Conservation (phyloP, 257 asterid genomes). For the Linderniella brevidens region DNA sequence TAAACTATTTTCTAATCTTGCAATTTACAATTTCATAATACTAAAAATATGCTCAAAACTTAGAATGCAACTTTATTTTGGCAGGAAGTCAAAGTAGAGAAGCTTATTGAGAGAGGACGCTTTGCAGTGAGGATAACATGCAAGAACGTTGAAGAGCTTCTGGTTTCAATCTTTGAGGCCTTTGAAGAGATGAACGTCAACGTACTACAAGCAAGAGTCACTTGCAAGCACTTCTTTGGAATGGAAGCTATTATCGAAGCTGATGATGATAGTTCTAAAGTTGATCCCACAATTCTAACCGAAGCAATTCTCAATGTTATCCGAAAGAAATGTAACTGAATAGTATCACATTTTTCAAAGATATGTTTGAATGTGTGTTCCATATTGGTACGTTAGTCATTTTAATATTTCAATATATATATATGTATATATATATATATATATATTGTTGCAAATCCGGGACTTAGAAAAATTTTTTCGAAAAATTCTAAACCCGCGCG, state of each 20-base stretch:
- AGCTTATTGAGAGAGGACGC: slow-evolving; percentile 18
- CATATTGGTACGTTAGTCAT: too few relatives aligned
- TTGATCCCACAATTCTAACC: slow-evolving; percentile 22
- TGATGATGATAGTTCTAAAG: not conserved
- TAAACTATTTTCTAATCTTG: slow-evolving; percentile 7
- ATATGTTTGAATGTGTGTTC: too few relatives aligned
- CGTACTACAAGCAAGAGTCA: slow-evolving; percentile 29
- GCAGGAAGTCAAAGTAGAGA: slow-evolving; percentile 67
- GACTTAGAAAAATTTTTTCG: too few relatives aligned
- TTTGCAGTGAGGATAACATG: slow-evolving; percentile 30
- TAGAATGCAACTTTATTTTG: not conserved
- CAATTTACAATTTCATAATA: not conserved
- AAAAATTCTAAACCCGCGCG: too few relatives aligned
- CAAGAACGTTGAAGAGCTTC: slow-evolving; percentile 36
- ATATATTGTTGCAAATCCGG: too few relatives aligned
- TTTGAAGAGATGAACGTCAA: slow-evolving; percentile 35
- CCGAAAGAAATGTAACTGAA: slow-evolving; percentile 8
- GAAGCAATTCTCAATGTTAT: slow-evolving; percentile 25
- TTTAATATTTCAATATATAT: too few relatives aligned
- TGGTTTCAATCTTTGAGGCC: slow-evolving; percentile 35
- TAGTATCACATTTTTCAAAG: too few relatives aligned
- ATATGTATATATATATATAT: too few relatives aligned
- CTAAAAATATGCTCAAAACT: not conserved
- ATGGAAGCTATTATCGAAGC: slow-evolving; percentile 63
- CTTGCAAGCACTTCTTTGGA: slow-evolving; percentile 35